Base-by-base conservation (phyloP, 768 basidiomycete genomes). In the Kwoniella botswanensis region DNA sequence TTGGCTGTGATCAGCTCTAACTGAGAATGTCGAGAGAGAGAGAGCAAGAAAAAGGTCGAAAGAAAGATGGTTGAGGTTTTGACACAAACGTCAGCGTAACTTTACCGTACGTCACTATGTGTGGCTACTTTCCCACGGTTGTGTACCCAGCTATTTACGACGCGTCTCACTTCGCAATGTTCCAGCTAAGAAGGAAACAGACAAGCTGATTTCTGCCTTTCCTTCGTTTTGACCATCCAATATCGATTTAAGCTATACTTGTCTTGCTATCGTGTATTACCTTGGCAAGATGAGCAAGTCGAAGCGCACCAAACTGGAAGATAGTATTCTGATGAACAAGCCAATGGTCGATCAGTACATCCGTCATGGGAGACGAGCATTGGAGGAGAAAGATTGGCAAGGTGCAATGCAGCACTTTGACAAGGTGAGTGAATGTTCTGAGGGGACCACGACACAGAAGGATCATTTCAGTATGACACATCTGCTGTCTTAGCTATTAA, bases 11-110 rank as follows among this genome's bases (percentile, higher is more conserved):
- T 55, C 18, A 10, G 15, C n/a, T 55, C 21, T 22, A 1, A n/a
- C 6, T 52, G 21, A 1, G 24, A 24, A 55, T 55, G 43, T 42
- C 7, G 42, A 17, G 12, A 17, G 42, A 62, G 58, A 24, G 29
- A 62, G 22, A 24, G n/a, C 11, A 17, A 62, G 60, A 62, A 18
- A 22, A 26, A 63, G 26, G 22, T 21, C 29, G 46, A 29, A 63
- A 44, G 52, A 63, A 7, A 7, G 24, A 13, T 18, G 15, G 42
- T 63, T 18, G 17, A 63, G 35, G 35, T 35, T 35, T 24, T 26
- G 60, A 68, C 67, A 68, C 67, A 50, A 35, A 55, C 67, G 67
- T 68, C 67, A 68, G 67, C 67, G 67, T 41, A 41, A 55, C 17
- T 50, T 60, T 12, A 41, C 18, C 4, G 24, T 13, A 61, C 67